Percentiles rank a stretch among this genome's conserved stretches.
These are phyloP conservation scores for Buxus sempervirens DNA, from an alignment of 164 flowering plant genomes.

Conservation along the genomic window DNA sequence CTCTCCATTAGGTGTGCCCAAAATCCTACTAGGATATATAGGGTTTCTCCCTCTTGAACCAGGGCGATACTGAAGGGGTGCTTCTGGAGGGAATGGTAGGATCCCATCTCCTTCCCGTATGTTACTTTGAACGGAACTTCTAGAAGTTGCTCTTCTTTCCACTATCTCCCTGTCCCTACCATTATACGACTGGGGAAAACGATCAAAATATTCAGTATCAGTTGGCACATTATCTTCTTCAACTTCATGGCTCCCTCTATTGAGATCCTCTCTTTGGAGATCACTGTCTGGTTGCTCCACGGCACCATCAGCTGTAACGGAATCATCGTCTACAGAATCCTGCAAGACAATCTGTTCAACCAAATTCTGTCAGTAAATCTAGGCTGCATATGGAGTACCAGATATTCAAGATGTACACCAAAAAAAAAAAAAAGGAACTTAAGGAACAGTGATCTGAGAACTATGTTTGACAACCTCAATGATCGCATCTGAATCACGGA, in stretches of 20 bases:
- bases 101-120: conserved; percentile 38
- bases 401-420: background rate
- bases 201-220: conserved; percentile 34
- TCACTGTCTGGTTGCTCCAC: conserved; percentile 39
- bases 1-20: conserved; percentile 31
- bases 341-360: conserved; percentile 74
- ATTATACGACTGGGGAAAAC: conserved; percentile 27
- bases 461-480: conserved; percentile 60
- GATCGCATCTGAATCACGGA: conserved; percentile 74
- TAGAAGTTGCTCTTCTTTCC: conserved; percentile 32
- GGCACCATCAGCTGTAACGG: conserved; percentile 43
- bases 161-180: conserved; percentile 40
- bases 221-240: conserved; percentile 35
- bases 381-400: background rate
- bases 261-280: conserved; percentile 33
- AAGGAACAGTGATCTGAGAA: background rate
- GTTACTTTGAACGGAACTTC: conserved; percentile 26
- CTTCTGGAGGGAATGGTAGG: conserved; percentile 37
- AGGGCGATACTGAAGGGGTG: conserved; percentile 27
- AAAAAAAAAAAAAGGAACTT: background rate
- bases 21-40: conserved; percentile 21
- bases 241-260: conserved; percentile 24
- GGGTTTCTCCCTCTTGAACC: conserved; percentile 39
- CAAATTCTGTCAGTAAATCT: conserved; percentile 16
- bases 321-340: conserved; percentile 59